Evolutionary conservation across 1,139 yeast genomes (phyloP).

Genomic region (Yamadazyma friedrichii): DNA sequence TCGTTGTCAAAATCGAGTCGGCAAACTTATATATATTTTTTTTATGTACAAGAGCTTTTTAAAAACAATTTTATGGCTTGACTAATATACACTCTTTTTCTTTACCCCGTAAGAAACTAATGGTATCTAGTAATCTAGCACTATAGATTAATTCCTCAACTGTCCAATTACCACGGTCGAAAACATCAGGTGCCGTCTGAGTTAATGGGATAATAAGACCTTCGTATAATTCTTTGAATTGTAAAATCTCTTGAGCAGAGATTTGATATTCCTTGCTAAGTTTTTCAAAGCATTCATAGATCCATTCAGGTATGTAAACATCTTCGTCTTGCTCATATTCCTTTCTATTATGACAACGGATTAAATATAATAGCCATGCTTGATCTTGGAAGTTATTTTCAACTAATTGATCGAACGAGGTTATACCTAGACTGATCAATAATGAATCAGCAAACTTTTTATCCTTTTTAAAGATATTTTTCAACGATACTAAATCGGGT

Average conservation of each 20-base stretch:
- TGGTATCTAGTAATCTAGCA: slow-evolving; percentile 56
- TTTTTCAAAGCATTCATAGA: slow-evolving; percentile 41
- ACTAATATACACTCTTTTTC: slow-evolving; percentile 63
- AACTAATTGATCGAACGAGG: slow-evolving; percentile 51
- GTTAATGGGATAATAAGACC: slow-evolving; percentile 54
- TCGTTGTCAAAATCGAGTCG: background rate
- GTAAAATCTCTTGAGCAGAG: slow-evolving; percentile 50
- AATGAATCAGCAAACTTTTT: slow-evolving; percentile 54
- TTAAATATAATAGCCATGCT: slow-evolving; percentile 60
- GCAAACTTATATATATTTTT: background rate
- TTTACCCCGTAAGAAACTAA: slow-evolving; percentile 58
- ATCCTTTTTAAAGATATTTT: slow-evolving; percentile 57
- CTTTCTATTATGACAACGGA: slow-evolving; percentile 53
- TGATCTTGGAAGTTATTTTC: slow-evolving; percentile 54
- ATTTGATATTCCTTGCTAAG: slow-evolving; percentile 32
- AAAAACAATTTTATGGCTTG: slow-evolving; percentile 17
- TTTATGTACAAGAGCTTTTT: slow-evolving; percentile 3
- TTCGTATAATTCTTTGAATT: slow-evolving; percentile 53
- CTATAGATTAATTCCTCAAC: slow-evolving; percentile 59
- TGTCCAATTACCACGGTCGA: slow-evolving; percentile 60
- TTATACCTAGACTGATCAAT: slow-evolving; percentile 54
- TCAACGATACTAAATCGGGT: slow-evolving; percentile 47
- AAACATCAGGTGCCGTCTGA: slow-evolving; percentile 60
- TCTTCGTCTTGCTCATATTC: slow-evolving; percentile 30
- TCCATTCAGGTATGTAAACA: slow-evolving; percentile 52